Evolutionary conservation across 1,284 basidiomycete genomes (phyloP), one percentile per base, ranked within the genome.

Genomic region (Takashimella koratensis): DNA sequence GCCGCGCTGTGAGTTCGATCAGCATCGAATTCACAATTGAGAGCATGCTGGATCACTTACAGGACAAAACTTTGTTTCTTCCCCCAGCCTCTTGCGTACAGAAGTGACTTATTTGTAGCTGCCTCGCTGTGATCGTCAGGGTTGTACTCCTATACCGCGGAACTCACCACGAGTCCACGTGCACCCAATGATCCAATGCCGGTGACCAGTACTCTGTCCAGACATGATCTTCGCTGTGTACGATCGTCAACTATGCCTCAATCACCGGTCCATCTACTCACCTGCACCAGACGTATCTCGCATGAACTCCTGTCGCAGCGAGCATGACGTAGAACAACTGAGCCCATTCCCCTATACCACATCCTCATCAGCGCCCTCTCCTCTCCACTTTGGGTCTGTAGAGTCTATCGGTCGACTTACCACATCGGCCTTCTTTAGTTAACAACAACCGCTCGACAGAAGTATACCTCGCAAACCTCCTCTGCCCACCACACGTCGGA

Each of bases 11-110:
- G 6, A 19, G 19, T 11, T 24, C 4, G 30, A 30, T 39, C 45
- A 47, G 30, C 39, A 47, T n/a, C 21, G 41, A 24, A 24, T n/a
- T n/a, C n/a, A n/a, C n/a, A n/a, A n/a, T n/a, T n/a, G n/a, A n/a
- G n/a, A n/a, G n/a, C n/a, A n/a, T n/a, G n/a, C n/a, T n/a, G n/a
- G n/a, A n/a, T n/a, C 8, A 36, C 30, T 36, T 36, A 70, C 60
- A 79, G 45, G 58, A 75, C 72, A 62, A 76, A 79, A 21, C 74
- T 75, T 68, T 78, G 77, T 58, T 73, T 71, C 69, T 79, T 79
- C 2, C 76, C 77, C 79, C 79, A 80, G 0, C 79, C 79, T 20
- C 67, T 59, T 36, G 73, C 76, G 60, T 80, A 80, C 26, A 79
- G 60, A 10, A 77, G 54, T 2, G 77, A 76, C 52, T 76, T 73